Percentiles rank a stretch among this genome's conserved stretches.
Evolutionary conservation across 768 basidiomycete species (phyloP).

Genomic region (Strobilomyces confusus): DNA sequence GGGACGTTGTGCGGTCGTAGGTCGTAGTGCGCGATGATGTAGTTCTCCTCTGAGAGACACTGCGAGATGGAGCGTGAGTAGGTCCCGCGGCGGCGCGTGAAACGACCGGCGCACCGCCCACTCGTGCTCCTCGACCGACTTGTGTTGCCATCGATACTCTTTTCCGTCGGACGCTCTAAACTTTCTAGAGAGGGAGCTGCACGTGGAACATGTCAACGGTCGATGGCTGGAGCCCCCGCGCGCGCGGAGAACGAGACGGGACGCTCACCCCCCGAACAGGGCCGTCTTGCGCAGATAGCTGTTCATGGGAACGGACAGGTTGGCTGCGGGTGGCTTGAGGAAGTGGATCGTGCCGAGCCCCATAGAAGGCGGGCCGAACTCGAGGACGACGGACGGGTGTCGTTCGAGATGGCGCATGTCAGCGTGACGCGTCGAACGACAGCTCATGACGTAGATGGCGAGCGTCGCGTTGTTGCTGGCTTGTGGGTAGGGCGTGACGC

Average conservation of each 20-base stretch:
- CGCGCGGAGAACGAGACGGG: not conserved
- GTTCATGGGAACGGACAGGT: conserved; percentile 52
- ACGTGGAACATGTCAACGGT: not conserved
- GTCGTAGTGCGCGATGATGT: conserved; percentile 62
- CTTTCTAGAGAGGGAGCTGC: conserved; percentile 63
- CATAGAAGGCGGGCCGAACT: conserved; percentile 51
- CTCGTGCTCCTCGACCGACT: conserved; percentile 54
- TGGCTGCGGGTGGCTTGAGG: conserved; percentile 35
- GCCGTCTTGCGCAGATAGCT: conserved; percentile 61
- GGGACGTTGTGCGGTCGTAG: conserved; percentile 52
- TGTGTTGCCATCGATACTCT: conserved; percentile 68
- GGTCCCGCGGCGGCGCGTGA: too few relatives aligned
- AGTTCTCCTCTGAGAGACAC: conserved; percentile 54
- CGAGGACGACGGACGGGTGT: conserved; percentile 54
- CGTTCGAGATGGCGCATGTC: conserved; percentile 49
- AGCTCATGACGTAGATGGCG: conserved; percentile 63
- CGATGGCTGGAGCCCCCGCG: too few relatives aligned
- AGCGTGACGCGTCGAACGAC: conserved; percentile 57
- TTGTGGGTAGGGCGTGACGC: conserved; percentile 49
- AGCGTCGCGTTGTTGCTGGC: conserved; percentile 33
- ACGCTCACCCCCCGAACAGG: conserved; percentile 59
- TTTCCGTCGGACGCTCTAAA: conserved; percentile 65
- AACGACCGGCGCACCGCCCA: conserved; percentile 73
- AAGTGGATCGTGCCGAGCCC: conserved; percentile 60
- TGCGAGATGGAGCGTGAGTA: conserved; percentile 20